Conservation (phyloP, 305 asterid species). For the Striga hermonthica region DNA sequence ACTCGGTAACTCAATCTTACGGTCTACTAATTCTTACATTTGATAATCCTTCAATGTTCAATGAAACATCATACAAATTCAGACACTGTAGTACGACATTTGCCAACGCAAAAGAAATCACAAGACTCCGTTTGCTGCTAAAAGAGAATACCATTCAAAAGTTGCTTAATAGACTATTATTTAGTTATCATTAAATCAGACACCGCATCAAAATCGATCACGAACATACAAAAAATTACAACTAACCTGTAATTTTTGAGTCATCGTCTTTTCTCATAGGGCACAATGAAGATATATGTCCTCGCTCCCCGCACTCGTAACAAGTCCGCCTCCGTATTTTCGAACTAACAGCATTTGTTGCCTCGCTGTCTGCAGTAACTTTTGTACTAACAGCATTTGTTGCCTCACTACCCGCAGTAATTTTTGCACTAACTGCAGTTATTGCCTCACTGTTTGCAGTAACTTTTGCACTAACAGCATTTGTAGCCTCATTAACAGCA, state of each 20-base stretch:
- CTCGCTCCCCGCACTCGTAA: conserved; percentile 85
- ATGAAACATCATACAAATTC: neutral
- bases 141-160: neutral
- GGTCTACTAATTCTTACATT: neutral
- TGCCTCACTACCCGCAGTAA: neutral
- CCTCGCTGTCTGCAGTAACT: neutral
- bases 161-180: neutral
- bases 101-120: neutral
- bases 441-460: neutral
- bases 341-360: conserved; percentile 40
- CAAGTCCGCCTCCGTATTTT: conserved; percentile 87
- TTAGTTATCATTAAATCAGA: neutral
- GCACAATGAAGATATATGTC: conserved; percentile 84
- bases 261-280: conserved; percentile 56
- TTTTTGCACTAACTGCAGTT: conserved; percentile 19
- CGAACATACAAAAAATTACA: conserved; percentile 21
- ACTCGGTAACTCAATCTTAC: no score
- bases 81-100: neutral
- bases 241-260: conserved; percentile 33
- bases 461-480: conserved; percentile 51
- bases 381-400: neutral
- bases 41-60: neutral
- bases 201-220: conserved; percentile 15
- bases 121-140: neutral
- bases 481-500: conserved; percentile 24